Evolutionary conservation across 495 filamentous ascomycete genomes (phyloP).

Genomic region (Tirmania nivea): DNA sequence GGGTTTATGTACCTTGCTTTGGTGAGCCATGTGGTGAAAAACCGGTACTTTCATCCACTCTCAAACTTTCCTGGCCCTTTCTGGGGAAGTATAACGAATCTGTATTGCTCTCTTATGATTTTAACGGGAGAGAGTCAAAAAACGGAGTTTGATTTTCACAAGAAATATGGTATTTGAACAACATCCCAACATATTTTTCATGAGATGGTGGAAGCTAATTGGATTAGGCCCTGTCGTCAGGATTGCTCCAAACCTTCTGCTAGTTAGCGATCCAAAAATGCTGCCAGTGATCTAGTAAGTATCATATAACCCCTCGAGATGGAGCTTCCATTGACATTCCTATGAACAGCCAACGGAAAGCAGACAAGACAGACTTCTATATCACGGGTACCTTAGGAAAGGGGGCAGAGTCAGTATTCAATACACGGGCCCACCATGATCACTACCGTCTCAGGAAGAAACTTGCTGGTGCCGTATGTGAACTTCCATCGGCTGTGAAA

Average conservation of each 20-base stretch:
- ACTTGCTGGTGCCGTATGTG: slow-evolving; percentile 17
- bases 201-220: background rate
- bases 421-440: slow-evolving; percentile 15
- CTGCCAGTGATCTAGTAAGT: slow-evolving; percentile 17
- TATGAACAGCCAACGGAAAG: slow-evolving; percentile 27
- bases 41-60: slow-evolving; percentile 23
- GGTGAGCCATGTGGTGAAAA: slow-evolving; percentile 10
- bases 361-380: slow-evolving; percentile 34
- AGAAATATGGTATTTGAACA: slow-evolving; percentile 12
- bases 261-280: slow-evolving; percentile 18
- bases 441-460: slow-evolving; percentile 28
- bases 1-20: no score
- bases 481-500: slow-evolving; percentile 24
- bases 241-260: slow-evolving; percentile 12
- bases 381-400: slow-evolving; percentile 30
- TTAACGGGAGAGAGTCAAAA: slow-evolving; percentile 5
- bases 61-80: slow-evolving; percentile 19
- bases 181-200: background rate
- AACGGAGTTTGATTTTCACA: slow-evolving; percentile 11
- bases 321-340: background rate
- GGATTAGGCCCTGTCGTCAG: slow-evolving; percentile 15
- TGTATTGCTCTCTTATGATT: slow-evolving; percentile 23
- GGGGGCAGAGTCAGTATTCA: slow-evolving; percentile 26
- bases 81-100: slow-evolving; percentile 9
- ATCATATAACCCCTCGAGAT: slow-evolving; percentile 26